Base-by-base conservation (phyloP, 2,329 filamentous ascomycete species). In the Penicillium brevicompactum region DNA sequence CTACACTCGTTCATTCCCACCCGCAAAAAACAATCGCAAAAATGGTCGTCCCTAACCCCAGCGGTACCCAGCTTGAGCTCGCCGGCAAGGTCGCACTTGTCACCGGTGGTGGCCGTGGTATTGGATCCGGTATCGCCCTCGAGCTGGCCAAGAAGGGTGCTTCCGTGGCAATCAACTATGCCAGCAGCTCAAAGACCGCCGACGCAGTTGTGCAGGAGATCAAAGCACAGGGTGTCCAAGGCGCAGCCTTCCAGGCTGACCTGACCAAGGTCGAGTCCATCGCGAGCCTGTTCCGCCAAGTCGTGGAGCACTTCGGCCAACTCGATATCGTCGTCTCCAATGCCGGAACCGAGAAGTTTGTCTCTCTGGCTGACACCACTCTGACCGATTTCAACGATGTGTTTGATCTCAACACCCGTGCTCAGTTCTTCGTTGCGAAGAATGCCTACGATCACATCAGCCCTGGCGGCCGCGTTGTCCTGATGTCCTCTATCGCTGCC, bases 401-500 rank as follows among this genome's bases (percentile, higher is more conserved):
- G 54, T 84, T 86, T 71, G 77, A 76, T 68, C 80, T 86, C 69
- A 86, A 86, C 78, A 85, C 83, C 34, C 80, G 84, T 44, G 84
- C 82, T 38, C 84, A 86, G 68, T 86, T 86, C 76, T 86, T 86
- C 71, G 84, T 86, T 55, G 83, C 82, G 52, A 74, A 84, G 80
- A 74, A 85, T 76, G 89, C 84, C 6, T 88, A 88, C 74, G 87
- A 87, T 76, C 79, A 90, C 75, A 82, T 90, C 60, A 81, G 87
- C 68, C 79, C 83, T 43, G 86, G 88, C 54, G 89, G 89, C 31
- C 82, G 89, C 44, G 83, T 92, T 64, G 87, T 92, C 73, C 79
- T 92, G 61, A 91, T 89, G 85, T 84, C 82, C 30, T 87, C 83
- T 55, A 90, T 90, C 72, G 74, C 87, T 70, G 74, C 88, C 78